phyloP scores from a whole-genome alignment of 1,139 yeast species.

The Diutina ranongensis region DNA sequence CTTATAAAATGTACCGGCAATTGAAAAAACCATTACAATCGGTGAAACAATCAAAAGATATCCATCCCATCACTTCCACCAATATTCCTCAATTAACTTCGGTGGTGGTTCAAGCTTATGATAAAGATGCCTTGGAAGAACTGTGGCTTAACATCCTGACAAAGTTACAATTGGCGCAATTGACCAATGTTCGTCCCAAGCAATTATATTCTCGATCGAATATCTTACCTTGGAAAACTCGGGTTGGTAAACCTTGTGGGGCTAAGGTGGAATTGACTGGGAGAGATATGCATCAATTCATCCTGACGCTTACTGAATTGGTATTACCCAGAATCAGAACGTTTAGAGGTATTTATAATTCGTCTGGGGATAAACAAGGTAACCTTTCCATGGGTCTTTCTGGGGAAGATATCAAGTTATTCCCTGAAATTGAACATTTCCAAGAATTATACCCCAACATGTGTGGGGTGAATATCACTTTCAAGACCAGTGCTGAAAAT shows the following conservation, averaged over 20 bases:
- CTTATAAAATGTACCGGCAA: slow-evolving; percentile 80
- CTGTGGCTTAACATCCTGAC: slow-evolving; percentile 71
- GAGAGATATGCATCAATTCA: slow-evolving; percentile 74
- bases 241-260: slow-evolving; percentile 88
- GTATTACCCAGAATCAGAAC: slow-evolving; percentile 91
- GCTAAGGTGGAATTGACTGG: slow-evolving; percentile 75
- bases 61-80: slow-evolving; percentile 48
- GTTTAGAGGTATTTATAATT: slow-evolving; percentile 64
- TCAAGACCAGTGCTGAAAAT: slow-evolving; percentile 83
- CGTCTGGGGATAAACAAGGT: slow-evolving; percentile 78
- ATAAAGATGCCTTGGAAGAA: slow-evolving; percentile 61
- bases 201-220: slow-evolving; percentile 66
- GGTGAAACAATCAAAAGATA: slow-evolving; percentile 59
- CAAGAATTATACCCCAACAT: slow-evolving; percentile 85
- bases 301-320: slow-evolving; percentile 77
- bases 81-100: slow-evolving; percentile 65
- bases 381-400: slow-evolving; percentile 78
- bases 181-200: slow-evolving; percentile 80
- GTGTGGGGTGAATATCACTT: slow-evolving; percentile 76
- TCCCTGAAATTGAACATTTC: slow-evolving; percentile 90
- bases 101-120: slow-evolving; percentile 66
- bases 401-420: slow-evolving; percentile 64
- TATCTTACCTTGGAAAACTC: slow-evolving; percentile 77
- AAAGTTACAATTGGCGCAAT: slow-evolving; percentile 75
- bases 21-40: slow-evolving; percentile 53